phyloP scores from a whole-genome alignment of 805 yeast species.

The Wickerhamiella musiphila region DNA sequence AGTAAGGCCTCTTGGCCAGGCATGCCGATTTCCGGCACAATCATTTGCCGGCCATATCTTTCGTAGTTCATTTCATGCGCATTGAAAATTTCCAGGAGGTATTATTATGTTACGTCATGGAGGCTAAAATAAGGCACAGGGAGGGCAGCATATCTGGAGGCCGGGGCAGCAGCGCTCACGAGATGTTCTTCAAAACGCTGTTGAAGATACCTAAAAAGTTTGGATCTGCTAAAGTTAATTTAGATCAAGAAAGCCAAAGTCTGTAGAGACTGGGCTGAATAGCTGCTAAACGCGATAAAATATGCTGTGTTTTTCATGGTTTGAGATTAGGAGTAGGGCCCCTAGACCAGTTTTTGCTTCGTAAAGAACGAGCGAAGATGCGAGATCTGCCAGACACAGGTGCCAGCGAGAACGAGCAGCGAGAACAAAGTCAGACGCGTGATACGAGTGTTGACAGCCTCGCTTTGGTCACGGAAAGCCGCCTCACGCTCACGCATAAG shows the following conservation, averaged over 20 bases:
- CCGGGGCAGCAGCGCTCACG: no score
- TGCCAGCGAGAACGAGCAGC: constrained; percentile 42
- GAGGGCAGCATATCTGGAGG: no score
- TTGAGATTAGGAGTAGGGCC: neutral
- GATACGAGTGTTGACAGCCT: constrained; percentile 54
- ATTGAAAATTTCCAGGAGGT: no score
- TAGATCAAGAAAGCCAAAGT: no score
- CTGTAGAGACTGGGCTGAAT: no score
- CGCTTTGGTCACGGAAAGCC: constrained; percentile 59
- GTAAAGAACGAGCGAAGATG: constrained; percentile 70
- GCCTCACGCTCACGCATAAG: constrained; percentile 52
- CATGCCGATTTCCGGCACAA: constrained; percentile 61
- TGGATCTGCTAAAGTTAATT: no score
- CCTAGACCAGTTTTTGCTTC: constrained; percentile 64
- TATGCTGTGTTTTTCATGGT: constrained; percentile 8
- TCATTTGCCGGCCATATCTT: constrained; percentile 89
- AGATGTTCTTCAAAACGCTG: no score
- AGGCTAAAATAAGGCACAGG: no score
- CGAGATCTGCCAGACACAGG: constrained; percentile 61
- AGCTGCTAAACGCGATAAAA: neutral
- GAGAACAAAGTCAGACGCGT: constrained; percentile 62
- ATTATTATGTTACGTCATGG: no score
- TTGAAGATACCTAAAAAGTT: no score
- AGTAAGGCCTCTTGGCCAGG: constrained; percentile 41
- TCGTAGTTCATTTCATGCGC: no score